Evolutionary conservation across 768 basidiomycete genomes (phyloP).

Genomic region (Russula brevipes): DNA sequence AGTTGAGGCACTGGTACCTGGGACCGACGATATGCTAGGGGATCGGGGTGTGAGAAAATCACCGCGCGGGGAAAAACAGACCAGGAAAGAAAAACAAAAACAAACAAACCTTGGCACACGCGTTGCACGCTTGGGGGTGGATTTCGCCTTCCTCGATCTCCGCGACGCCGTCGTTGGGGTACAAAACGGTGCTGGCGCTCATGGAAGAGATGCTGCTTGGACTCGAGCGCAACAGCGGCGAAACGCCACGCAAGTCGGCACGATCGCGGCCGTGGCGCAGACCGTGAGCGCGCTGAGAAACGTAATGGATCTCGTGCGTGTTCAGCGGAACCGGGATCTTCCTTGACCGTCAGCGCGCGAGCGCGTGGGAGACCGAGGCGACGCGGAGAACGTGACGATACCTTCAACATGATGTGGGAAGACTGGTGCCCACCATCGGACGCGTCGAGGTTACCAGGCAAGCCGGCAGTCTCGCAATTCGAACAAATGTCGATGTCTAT

Average conservation of each 20-base stretch:
- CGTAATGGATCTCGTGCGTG: constrained; percentile 64
- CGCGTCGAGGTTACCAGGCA: constrained; percentile 77
- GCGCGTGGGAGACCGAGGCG: constrained; percentile 6
- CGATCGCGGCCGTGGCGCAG: constrained; percentile 16
- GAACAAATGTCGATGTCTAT: constrained; percentile 67
- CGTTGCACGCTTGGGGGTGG: constrained; percentile 23
- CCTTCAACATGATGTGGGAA: constrained; percentile 94
- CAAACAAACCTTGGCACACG: constrained; percentile 16
- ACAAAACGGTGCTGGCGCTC: constrained; percentile 12
- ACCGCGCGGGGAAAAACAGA: not conserved
- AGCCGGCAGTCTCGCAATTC: constrained; percentile 80
- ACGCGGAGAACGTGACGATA: constrained; percentile 29
- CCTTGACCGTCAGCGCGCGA: not conserved
- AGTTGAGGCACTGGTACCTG: constrained; percentile 88
- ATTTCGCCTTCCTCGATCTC: constrained; percentile 6
- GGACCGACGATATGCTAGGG: constrained; percentile 65
- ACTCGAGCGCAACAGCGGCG: constrained; percentile 18
- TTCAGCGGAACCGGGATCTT: constrained; percentile 86
- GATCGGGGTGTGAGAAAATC: not conserved
- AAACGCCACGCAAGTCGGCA: constrained; percentile 1
- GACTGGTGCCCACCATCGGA: constrained; percentile 73
- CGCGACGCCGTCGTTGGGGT: not conserved
- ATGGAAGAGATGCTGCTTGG: constrained; percentile 22
- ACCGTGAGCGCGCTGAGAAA: constrained; percentile 20
- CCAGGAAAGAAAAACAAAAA: not conserved